Percentiles rank a stretch among this genome's conserved stretches.
Conservation (phyloP, 1,139 yeast species). For the Diutina ranongensis region DNA sequence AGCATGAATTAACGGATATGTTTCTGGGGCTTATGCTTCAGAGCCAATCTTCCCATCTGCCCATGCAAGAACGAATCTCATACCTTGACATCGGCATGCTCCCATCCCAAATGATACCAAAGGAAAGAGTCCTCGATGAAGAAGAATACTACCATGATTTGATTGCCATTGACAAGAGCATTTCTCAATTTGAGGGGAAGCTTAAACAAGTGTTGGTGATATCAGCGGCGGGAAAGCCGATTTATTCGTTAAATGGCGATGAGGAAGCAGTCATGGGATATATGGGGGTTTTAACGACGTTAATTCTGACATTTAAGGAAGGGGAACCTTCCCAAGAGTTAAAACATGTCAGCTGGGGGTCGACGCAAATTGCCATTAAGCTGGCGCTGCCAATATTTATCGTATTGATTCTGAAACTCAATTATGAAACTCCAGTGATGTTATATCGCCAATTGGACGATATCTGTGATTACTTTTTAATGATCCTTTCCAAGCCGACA, state of each 20-base stretch:
- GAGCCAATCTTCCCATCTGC: not conserved
- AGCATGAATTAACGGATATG: constrained; percentile 2
- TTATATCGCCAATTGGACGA: constrained; percentile 57
- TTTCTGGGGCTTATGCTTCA: constrained; percentile 3
- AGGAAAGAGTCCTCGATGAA: not conserved
- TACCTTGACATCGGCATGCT: not conserved
- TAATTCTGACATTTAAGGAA: constrained; percentile 48
- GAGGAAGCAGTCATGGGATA: constrained; percentile 64
- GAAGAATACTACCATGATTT: not conserved
- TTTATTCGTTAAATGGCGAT: constrained; percentile 68
- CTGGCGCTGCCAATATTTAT: constrained; percentile 61
- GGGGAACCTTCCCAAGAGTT: constrained; percentile 20
- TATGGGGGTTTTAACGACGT: constrained; percentile 63
- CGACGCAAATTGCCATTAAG: constrained; percentile 45
- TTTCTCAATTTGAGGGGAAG: constrained; percentile 26
- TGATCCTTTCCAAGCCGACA: constrained; percentile 69
- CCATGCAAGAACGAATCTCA: not conserved
- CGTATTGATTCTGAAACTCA: constrained; percentile 54
- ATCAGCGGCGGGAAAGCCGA: constrained; percentile 91
- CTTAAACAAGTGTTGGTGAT: constrained; percentile 68
- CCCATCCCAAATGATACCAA: not conserved
- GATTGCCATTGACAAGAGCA: constrained; percentile 14
- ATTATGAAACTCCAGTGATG: constrained; percentile 22
- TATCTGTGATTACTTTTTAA: constrained; percentile 68
- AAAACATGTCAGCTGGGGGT: constrained; percentile 17